Base-by-base conservation (phyloP, 2,329 filamentous ascomycete genomes). In the Cucurbitaria berberidis region DNA sequence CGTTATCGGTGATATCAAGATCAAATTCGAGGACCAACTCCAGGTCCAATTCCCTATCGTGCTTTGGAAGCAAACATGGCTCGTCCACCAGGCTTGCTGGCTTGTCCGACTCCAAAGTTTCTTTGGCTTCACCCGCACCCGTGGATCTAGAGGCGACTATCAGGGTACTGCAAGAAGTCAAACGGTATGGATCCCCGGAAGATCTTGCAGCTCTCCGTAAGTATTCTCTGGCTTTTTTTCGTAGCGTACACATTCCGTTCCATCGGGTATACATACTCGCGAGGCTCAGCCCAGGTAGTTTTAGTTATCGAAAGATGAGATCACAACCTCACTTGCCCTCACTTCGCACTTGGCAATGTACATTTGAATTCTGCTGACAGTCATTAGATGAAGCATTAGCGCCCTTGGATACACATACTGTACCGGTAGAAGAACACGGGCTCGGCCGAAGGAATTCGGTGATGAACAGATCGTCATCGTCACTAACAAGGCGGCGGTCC, bases 181-280 rank as follows among this genome's bases (percentile, higher is more conserved):
- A 77, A 64, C 80, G 77, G 64, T 79, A 70, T 38, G 79, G 77
- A 1, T 76, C 77, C 5, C 78, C 78, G 1, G 78, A 81, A 47
- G 78, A 81, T 50, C 67, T 81, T 27, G 78, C 77, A 21, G 77
- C 79, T 34, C 60, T 77, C 29, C 70, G 72, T 75, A 68, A 61
- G 70, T 67, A 16, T 16, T 27, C 22, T 19, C 3, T 18, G 10
- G 30, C 10, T 19, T 19, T 18, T 15, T 24, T n/a, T 39, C 15
- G 3, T 22, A 15, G 19, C 36, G 3, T 22, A 21, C 36, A 34
- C 24, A 40, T 32, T 40, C 21, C 15, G 38, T 10, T 35, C 13
- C 22, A 35, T 3, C 22, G 1, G 10, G 19, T 35, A 5, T 35
- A 18, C 19, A 24, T 35, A 15, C 32, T 36, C 30, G 19, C 18